Evolutionary conservation across 257 asterid species (phyloP).

Genomic region (Nicotiana noctiflora): DNA sequence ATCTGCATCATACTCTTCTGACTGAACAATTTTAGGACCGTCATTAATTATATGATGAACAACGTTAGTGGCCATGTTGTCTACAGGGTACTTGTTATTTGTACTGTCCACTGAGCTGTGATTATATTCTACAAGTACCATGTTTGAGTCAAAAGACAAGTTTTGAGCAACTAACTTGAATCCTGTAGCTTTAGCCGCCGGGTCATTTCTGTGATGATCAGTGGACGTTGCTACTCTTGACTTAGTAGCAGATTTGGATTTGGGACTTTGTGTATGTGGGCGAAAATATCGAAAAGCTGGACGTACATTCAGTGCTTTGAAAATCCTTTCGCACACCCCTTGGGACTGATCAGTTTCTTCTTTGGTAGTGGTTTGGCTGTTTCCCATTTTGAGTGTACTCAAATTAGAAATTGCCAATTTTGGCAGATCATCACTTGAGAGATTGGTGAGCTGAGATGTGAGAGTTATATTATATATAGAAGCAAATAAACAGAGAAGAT

Average conservation of each 20-base stretch:
- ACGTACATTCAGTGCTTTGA: neutral
- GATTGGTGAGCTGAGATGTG: neutral
- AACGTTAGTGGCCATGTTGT: neutral
- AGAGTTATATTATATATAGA: neutral
- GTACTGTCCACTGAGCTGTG: neutral
- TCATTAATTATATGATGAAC: neutral
- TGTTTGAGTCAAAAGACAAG: neutral
- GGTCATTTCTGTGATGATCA: too few species aligned
- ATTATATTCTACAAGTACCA: neutral
- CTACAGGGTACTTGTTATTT: too few species aligned
- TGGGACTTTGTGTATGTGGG: neutral
- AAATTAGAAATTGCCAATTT: neutral
- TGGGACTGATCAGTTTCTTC: neutral
- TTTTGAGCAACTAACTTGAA: neutral
- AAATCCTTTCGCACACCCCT: neutral
- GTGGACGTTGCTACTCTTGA: too few species aligned
- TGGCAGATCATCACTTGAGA: too few species aligned
- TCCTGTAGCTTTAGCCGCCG: too few species aligned
- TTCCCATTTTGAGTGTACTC: neutral
- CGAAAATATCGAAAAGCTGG: neutral
- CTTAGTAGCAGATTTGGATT: neutral
- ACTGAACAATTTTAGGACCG: neutral
- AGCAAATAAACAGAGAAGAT: too few species aligned
- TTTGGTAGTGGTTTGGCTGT: neutral
- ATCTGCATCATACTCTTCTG: neutral